These are phyloP conservation scores for Blastobotrys ciferrii DNA, from an alignment of 1,139 yeast genomes.

Conservation along the genomic window DNA sequence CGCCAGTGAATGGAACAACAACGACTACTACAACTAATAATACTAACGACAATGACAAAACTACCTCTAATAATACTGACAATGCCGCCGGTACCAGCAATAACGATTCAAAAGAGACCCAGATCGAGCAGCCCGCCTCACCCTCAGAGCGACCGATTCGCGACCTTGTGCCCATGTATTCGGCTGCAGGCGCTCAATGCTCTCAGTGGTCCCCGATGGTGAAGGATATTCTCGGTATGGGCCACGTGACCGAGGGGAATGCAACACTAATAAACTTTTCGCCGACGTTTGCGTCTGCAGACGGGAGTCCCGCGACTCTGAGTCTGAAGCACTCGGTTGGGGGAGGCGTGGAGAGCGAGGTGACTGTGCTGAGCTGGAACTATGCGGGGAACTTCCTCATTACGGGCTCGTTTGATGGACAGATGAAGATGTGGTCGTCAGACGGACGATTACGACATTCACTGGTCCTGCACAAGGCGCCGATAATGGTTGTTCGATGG, in stretches of 20 bases:
- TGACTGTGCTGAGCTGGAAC: conserved; percentile 35
- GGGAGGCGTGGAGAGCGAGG: conserved; percentile 26
- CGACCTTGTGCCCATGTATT: conserved; percentile 14
- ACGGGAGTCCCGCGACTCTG: neutral
- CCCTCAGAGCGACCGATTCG: conserved; percentile 7
- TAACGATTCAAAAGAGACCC: neutral
- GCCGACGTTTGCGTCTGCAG: conserved; percentile 3
- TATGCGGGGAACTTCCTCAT: conserved; percentile 32
- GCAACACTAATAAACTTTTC: conserved; percentile 15
- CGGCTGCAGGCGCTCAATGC: conserved; percentile 20
- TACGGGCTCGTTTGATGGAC: conserved; percentile 36
- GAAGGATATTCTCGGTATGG: conserved; percentile 24
- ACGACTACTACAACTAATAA: neutral
- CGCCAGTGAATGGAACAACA: neutral
- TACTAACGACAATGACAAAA: neutral
- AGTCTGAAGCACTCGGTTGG: conserved; percentile 17
- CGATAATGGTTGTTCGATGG: conserved; percentile 53
- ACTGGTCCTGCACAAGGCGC: conserved; percentile 52
- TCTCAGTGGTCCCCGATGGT: conserved; percentile 29
- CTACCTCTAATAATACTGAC: neutral
- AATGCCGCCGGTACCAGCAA: neutral
- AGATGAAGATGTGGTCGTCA: conserved; percentile 34
- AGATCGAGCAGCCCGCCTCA: conserved; percentile 5
- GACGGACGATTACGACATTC: conserved; percentile 51
- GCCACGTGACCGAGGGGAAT: conserved; percentile 16